phyloP scores from a whole-genome alignment of 2,329 filamentous ascomycete species.

The Blastomyces parvus region DNA sequence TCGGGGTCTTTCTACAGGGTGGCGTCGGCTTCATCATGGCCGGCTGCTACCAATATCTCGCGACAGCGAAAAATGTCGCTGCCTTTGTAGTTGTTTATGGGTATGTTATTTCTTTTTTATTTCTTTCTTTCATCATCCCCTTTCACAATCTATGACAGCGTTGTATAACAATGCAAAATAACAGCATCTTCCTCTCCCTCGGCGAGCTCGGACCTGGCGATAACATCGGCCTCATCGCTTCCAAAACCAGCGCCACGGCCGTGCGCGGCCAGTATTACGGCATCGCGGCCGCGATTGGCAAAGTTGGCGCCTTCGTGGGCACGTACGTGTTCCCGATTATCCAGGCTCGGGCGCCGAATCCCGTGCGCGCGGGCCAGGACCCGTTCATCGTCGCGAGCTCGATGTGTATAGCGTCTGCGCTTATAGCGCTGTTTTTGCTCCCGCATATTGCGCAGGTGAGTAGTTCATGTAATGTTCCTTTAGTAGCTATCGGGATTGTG shows the following conservation, averaged over 20 bases:
- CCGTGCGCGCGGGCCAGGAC: slow-evolving; percentile 60
- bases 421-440: slow-evolving; percentile 56
- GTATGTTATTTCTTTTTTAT: slow-evolving; percentile 19
- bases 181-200: slow-evolving; percentile 59
- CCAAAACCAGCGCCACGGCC: slow-evolving; percentile 79
- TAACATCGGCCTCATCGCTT: slow-evolving; percentile 79
- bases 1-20: slow-evolving; percentile 63
- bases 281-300: slow-evolving; percentile 39
- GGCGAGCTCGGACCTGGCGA: slow-evolving; percentile 80
- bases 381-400: slow-evolving; percentile 79
- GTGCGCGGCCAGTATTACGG: slow-evolving; percentile 69
- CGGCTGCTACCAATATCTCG: slow-evolving; percentile 63
- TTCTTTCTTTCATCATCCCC: neutral
- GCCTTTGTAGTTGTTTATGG: slow-evolving; percentile 73
- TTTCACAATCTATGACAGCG: neutral
- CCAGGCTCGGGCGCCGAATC: slow-evolving; percentile 45
- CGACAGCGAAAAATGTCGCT: slow-evolving; percentile 55
- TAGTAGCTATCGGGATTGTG: neutral
- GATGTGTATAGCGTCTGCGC: slow-evolving; percentile 66
- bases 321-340: slow-evolving; percentile 74
- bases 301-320: slow-evolving; percentile 64
- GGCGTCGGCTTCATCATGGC: slow-evolving; percentile 84
- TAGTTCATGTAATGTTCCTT: neutral
- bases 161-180: neutral
- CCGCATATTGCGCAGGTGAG: slow-evolving; percentile 58